These are phyloP conservation scores for Oidiodendron maius DNA, from an alignment of 495 filamentous ascomycete genomes.

Conservation along the genomic window DNA sequence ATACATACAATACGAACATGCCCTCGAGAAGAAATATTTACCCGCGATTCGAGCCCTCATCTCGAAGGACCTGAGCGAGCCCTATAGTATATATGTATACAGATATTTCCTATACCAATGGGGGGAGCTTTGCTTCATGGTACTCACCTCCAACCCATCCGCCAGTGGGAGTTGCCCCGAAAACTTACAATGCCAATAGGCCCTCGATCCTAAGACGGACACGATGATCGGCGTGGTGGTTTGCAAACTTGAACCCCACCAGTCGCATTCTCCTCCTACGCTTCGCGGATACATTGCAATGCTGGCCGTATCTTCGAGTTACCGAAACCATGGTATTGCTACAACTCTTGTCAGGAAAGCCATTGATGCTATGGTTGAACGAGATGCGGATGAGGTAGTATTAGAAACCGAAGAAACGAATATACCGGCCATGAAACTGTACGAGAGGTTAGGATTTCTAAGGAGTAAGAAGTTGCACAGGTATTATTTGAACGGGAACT, in stretches of 20 bases:
- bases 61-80: constrained; percentile 94
- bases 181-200: constrained; percentile 33
- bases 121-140: constrained; percentile 93
- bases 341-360: constrained; percentile 83
- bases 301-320: constrained; percentile 77
- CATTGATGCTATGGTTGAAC: constrained; percentile 82
- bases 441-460: constrained; percentile 89
- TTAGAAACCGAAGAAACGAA: constrained; percentile 98
- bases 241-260: constrained; percentile 88
- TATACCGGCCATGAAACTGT: constrained; percentile 83
- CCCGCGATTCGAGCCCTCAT: constrained; percentile 88
- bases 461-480: constrained; percentile 89
- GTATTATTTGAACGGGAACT: constrained; percentile 96
- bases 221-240: constrained; percentile 82
- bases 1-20: constrained; percentile 79
- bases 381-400: constrained; percentile 88
- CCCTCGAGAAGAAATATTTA: constrained; percentile 74
- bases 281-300: constrained; percentile 96
- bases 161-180: background rate
- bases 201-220: constrained; percentile 51
- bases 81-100: constrained; percentile 99
- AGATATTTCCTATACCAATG: constrained; percentile 98
- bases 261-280: constrained; percentile 59
- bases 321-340: constrained; percentile 83
- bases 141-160: constrained; percentile 23